Evolutionary conservation across 495 filamentous ascomycete genomes (phyloP).

Genomic region (Tuber indicum): DNA sequence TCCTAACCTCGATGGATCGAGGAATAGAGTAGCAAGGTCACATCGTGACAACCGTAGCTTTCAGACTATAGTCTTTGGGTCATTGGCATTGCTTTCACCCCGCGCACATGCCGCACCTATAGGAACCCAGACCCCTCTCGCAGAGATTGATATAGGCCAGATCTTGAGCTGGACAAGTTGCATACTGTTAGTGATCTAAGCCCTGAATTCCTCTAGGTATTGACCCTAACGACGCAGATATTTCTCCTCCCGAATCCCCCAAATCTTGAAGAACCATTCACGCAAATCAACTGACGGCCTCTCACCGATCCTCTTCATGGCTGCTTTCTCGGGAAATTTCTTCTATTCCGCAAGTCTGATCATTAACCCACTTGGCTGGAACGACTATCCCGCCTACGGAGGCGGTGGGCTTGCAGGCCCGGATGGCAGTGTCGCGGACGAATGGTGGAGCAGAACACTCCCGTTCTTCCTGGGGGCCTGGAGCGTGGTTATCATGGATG

Average conservation of each 20-base stretch:
- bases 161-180: constrained; percentile 26
- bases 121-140: background rate
- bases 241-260: constrained; percentile 63
- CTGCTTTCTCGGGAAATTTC: constrained; percentile 65
- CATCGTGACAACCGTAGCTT: background rate
- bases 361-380: constrained; percentile 64
- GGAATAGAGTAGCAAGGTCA: background rate
- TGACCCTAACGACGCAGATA: constrained; percentile 45
- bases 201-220: background rate
- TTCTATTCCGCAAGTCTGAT: constrained; percentile 64
- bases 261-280: constrained; percentile 61
- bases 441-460: constrained; percentile 56
- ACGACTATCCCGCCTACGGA: constrained; percentile 56
- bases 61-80: background rate
- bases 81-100: background rate
- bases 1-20: background rate
- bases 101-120: background rate
- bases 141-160: constrained; percentile 12
- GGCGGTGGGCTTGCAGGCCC: constrained; percentile 59
- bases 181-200: constrained; percentile 18
- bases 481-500: constrained; percentile 62
- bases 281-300: constrained; percentile 65
- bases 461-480: constrained; percentile 69
- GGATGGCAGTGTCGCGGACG: constrained; percentile 52
- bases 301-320: constrained; percentile 61